These are phyloP conservation scores for Flammula alnicola DNA, from an alignment of 1,284 basidiomycete species.

Conservation along the genomic window DNA sequence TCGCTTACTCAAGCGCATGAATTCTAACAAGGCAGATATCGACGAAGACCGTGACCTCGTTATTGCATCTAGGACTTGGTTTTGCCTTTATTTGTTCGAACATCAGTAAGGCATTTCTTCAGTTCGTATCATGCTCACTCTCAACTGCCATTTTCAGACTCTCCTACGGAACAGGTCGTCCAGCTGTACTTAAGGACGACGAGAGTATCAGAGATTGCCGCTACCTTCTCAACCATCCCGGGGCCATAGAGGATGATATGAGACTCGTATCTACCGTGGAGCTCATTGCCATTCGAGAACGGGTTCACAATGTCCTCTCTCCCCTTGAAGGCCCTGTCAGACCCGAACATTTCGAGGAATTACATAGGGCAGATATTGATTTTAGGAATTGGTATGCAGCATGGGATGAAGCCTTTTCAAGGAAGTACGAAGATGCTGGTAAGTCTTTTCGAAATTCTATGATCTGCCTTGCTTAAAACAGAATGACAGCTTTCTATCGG, in stretches of 20 bases:
- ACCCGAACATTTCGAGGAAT: constrained; percentile 66
- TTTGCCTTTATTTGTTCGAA: constrained; percentile 89
- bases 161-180: constrained; percentile 91
- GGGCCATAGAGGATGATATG: constrained; percentile 91
- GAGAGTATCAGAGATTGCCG: constrained; percentile 86
- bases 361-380: constrained; percentile 66
- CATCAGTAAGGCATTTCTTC: constrained; percentile 73
- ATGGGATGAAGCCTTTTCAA: constrained; percentile 81
- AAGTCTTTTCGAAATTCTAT: constrained; percentile 26
- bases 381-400: constrained; percentile 75
- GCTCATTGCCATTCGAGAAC: constrained; percentile 80
- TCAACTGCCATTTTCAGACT: constrained; percentile 52
- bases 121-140: background rate
- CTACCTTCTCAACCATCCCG: constrained; percentile 82
- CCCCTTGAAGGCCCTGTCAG: constrained; percentile 72
- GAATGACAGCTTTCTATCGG: constrained; percentile 83
- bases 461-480: constrained; percentile 7
- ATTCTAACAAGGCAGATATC: constrained; percentile 60
- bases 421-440: constrained; percentile 83
- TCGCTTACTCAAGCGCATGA: constrained; percentile 76
- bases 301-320: constrained; percentile 70
- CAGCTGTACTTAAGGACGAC: constrained; percentile 90
- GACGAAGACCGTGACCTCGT: constrained; percentile 80
- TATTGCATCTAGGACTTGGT: constrained; percentile 84
- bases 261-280: constrained; percentile 93